Evolutionary conservation across 768 basidiomycete species (phyloP).

Genomic region (Boletales sp.): DNA sequence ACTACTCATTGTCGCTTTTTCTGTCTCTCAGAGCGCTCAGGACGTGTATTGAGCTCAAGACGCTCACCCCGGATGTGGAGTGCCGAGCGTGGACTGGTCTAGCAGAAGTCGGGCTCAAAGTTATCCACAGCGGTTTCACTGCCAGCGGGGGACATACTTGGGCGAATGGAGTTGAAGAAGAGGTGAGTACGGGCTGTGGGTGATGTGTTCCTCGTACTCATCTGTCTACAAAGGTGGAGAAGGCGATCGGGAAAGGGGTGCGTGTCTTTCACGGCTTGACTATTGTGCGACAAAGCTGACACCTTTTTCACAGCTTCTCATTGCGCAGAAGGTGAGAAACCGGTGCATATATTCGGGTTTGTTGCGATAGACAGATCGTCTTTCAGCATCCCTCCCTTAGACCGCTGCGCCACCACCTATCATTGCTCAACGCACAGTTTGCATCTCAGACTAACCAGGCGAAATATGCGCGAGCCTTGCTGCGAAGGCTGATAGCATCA

Average conservation of each 20-base stretch:
- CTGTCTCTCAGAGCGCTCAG: slow-evolving; percentile 55
- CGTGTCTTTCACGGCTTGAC: slow-evolving; percentile 25
- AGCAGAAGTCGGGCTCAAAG: slow-evolving; percentile 64
- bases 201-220: background rate
- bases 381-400: slow-evolving; percentile 62
- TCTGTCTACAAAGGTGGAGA: slow-evolving; percentile 43
- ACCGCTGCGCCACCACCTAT: slow-evolving; percentile 55
- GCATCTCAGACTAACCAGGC: slow-evolving; percentile 41
- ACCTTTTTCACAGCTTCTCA: slow-evolving; percentile 37
- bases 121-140: slow-evolving; percentile 45
- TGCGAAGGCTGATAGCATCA: slow-evolving; percentile 53
- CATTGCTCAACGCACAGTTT: slow-evolving; percentile 60
- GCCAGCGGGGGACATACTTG: slow-evolving; percentile 35
- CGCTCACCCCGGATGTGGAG: slow-evolving; percentile 56
- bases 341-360: slow-evolving; percentile 5
- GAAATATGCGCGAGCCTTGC: slow-evolving; percentile 57
- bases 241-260: slow-evolving; percentile 67
- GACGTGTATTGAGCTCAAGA: slow-evolving; percentile 48
- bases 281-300: background rate
- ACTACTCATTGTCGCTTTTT: slow-evolving; percentile 51
- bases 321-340: slow-evolving; percentile 56
- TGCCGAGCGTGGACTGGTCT: slow-evolving; percentile 69
- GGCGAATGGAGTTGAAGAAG: slow-evolving; percentile 50
- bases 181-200: slow-evolving; percentile 36
- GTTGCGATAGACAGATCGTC: background rate